These are phyloP conservation scores for Euphrasia arctica DNA, from an alignment of 305 asterid genomes.

Conservation along the genomic window DNA sequence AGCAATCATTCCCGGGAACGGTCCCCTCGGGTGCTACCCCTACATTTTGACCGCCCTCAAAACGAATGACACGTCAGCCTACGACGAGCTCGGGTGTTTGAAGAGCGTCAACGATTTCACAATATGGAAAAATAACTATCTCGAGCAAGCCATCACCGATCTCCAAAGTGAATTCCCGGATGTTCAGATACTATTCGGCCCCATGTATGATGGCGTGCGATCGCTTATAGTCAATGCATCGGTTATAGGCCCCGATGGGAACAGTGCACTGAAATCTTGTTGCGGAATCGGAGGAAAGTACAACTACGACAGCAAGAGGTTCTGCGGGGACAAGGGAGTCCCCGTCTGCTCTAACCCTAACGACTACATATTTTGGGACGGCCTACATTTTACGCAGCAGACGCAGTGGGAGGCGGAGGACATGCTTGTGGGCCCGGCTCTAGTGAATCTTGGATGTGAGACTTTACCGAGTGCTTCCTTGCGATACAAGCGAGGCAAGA, in stretches of 20 bases:
- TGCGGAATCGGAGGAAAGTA: slow-evolving; percentile 4
- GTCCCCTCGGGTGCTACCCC: slow-evolving; percentile 24
- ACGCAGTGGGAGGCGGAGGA: slow-evolving; percentile 1
- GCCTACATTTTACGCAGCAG: slow-evolving; percentile 4
- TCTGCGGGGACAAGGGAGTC: not conserved
- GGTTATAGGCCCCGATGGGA: slow-evolving; percentile 3
- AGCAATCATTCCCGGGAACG: slow-evolving; percentile 6
- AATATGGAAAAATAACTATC: not conserved
- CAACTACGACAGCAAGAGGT: not conserved
- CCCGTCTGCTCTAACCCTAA: not conserved
- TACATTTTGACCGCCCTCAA: slow-evolving; percentile 16
- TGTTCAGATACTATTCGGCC: slow-evolving; percentile 1
- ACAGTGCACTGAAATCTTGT: slow-evolving; percentile 8
- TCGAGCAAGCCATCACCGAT: not conserved
- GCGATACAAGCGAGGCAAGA: not conserved
- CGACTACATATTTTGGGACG: slow-evolving; percentile 6
- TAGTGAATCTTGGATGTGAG: not conserved
- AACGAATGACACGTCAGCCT: not conserved
- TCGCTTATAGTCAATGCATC: not conserved
- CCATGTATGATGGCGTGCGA: not conserved
- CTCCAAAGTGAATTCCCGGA: not conserved
- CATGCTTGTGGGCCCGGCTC: not conserved
- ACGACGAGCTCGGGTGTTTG: slow-evolving; percentile 14
- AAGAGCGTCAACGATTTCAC: slow-evolving; percentile 2
- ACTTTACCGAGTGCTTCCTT: not conserved